phyloP scores from a whole-genome alignment of 441 rosid genomes.

The Jatropha multifida region DNA sequence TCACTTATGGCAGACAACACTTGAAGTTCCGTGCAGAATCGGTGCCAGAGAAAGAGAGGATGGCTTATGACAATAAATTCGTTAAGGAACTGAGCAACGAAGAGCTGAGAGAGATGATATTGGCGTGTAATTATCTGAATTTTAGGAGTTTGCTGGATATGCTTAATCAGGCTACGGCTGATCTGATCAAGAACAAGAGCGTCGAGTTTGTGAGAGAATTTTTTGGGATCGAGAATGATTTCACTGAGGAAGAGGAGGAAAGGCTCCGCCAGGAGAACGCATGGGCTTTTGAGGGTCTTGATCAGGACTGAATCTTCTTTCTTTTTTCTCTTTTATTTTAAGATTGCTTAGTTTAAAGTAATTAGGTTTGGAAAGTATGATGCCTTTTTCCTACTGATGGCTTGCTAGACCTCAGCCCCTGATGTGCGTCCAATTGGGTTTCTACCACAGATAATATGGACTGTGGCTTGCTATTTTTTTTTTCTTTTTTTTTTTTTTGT shows the following conservation, averaged over 20 bases:
- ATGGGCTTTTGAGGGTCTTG: constrained; percentile 47
- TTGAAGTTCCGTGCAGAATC: constrained; percentile 9
- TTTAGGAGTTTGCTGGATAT: constrained; percentile 34
- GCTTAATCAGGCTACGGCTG: constrained; percentile 31
- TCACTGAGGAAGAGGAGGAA: constrained; percentile 44
- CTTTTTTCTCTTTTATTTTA: too few relatives aligned
- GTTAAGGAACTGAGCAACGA: constrained; percentile 15
- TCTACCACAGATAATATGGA: too few relatives aligned
- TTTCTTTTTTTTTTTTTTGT: too few relatives aligned
- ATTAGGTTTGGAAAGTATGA: neutral
- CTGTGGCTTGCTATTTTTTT: too few relatives aligned
- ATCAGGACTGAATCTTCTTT: constrained; percentile 19
- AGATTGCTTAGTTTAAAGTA: neutral
- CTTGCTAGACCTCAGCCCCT: too few relatives aligned
- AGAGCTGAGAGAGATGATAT: constrained; percentile 30
- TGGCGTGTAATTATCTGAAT: constrained; percentile 44
- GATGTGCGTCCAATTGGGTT: too few relatives aligned
- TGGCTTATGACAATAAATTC: constrained; percentile 20
- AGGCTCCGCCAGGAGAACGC: constrained; percentile 27
- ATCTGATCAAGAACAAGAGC: constrained; percentile 38
- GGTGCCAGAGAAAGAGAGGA: constrained; percentile 4
- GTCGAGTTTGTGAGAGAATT: constrained; percentile 37
- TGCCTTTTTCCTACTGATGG: neutral
- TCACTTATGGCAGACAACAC: constrained; percentile 28
- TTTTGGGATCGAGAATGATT: constrained; percentile 43